phyloP scores from a whole-genome alignment of 2,329 filamentous ascomycete species.

The Diaporthe humulicola region DNA sequence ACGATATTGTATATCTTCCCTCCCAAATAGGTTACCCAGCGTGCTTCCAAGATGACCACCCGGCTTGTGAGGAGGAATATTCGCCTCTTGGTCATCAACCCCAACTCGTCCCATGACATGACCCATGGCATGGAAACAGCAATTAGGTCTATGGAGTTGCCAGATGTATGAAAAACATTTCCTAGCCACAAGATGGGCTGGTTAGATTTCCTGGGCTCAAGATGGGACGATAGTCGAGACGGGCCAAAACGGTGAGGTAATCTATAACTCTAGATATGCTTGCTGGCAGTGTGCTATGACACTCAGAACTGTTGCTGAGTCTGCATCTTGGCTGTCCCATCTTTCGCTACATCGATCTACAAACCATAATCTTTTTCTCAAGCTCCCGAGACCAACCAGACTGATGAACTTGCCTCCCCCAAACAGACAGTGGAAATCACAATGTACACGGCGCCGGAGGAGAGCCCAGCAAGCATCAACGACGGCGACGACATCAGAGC shows the following conservation, averaged over 20 bases:
- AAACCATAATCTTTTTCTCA: neutral
- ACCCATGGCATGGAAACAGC: conserved; percentile 72
- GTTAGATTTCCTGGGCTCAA: neutral
- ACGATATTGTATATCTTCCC: neutral
- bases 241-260: neutral
- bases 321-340: neutral
- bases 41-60: conserved; percentile 45
- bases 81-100: conserved; percentile 80
- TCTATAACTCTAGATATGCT: neutral
- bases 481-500: conserved; percentile 75
- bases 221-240: neutral
- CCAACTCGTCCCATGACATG: conserved; percentile 82
- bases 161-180: conserved; percentile 50
- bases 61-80: conserved; percentile 48
- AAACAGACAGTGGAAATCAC: conserved; percentile 63
- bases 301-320: neutral
- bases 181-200: neutral
- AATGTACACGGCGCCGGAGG: conserved; percentile 75
- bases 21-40: neutral
- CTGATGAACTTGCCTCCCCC: conserved; percentile 6
- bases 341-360: neutral
- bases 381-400: neutral
- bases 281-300: neutral
- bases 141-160: conserved; percentile 57
- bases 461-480: conserved; percentile 82